These are phyloP conservation scores for Neurospora sp. DNA, from an alignment of 495 filamentous ascomycete genomes.

Conservation along the genomic window DNA sequence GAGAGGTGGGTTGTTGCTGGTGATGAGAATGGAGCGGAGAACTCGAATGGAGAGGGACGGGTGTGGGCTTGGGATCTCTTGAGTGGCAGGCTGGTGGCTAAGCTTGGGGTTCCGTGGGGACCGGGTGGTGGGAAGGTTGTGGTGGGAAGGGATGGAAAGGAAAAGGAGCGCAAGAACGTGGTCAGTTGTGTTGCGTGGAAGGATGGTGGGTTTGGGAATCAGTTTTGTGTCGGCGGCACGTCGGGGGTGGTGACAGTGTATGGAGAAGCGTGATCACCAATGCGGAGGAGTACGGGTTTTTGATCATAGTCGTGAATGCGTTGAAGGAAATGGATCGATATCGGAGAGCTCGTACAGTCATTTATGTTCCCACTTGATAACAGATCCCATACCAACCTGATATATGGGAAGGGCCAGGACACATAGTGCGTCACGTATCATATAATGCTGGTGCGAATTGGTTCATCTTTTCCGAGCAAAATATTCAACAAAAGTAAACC, in stretches of 20 bases:
- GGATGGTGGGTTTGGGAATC: conserved; percentile 50
- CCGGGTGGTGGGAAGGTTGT: conserved; percentile 44
- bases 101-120: conserved; percentile 48
- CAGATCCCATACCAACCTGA: not conserved
- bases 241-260: conserved; percentile 46
- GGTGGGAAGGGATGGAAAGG: conserved; percentile 40
- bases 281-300: not conserved
- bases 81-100: conserved; percentile 55
- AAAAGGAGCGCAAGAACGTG: conserved; percentile 42
- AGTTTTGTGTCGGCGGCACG: conserved; percentile 46
- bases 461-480: not conserved
- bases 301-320: not conserved
- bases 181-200: conserved; percentile 63
- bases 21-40: conserved; percentile 47
- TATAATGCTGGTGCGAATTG: not conserved
- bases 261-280: conserved; percentile 25
- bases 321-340: not conserved
- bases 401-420: not conserved
- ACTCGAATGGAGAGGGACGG: conserved; percentile 41
- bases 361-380: not conserved
- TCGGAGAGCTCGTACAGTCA: not conserved
- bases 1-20: conserved; percentile 76
- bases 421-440: not conserved
- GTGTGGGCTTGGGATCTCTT: conserved; percentile 89
- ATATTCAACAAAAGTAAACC: not conserved